A percentile compares a stretch with the other conserved stretches of the same genome.
phyloP scores from a whole-genome alignment of 2,329 filamentous ascomycete species.

The Alternaria brassicicola region DNA sequence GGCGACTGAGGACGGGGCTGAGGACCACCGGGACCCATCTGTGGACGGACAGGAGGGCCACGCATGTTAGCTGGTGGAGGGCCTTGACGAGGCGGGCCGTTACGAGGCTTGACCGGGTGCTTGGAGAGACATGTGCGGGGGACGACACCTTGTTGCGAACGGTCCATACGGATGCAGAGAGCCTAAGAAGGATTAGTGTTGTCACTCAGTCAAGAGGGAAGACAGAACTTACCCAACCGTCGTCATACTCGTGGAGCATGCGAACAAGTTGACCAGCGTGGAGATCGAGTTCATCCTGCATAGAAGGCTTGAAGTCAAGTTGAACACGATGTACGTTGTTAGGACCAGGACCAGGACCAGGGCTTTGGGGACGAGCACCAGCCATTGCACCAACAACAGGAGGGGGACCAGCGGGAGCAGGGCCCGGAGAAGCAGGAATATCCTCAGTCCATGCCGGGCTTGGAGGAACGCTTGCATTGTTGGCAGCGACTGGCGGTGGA shows the following conservation, averaged over 20 bases:
- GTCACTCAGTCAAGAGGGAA: background rate
- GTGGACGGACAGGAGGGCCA: conserved; percentile 36
- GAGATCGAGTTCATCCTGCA: conserved; percentile 89
- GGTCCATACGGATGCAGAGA: conserved; percentile 88
- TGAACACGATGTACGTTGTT: conserved; percentile 88
- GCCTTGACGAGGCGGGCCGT: conserved; percentile 52
- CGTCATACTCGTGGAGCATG: conserved; percentile 93
- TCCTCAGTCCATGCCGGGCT: conserved; percentile 69
- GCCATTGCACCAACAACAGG: conserved; percentile 61
- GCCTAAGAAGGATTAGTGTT: conserved; percentile 60
- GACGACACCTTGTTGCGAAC: conserved; percentile 89
- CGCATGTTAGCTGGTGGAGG: conserved; percentile 52
- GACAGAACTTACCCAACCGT: conserved; percentile 82
- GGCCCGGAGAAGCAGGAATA: conserved; percentile 60
- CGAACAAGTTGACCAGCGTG: conserved; percentile 82
- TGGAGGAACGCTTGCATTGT: conserved; percentile 47
- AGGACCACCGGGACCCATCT: conserved; percentile 43
- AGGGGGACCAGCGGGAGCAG: conserved; percentile 46
- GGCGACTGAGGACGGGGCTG: conserved; percentile 53
- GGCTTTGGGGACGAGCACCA: conserved; percentile 67
- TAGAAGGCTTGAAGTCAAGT: conserved; percentile 89
- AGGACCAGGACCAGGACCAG: conserved; percentile 46
- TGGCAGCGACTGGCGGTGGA: conserved; percentile 60
- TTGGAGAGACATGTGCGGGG: conserved; percentile 93
- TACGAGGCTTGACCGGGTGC: conserved; percentile 85